Evolutionary conservation across 352 stramenopile species (phyloP).

Genomic region (Aphanomyces cochlioides): DNA sequence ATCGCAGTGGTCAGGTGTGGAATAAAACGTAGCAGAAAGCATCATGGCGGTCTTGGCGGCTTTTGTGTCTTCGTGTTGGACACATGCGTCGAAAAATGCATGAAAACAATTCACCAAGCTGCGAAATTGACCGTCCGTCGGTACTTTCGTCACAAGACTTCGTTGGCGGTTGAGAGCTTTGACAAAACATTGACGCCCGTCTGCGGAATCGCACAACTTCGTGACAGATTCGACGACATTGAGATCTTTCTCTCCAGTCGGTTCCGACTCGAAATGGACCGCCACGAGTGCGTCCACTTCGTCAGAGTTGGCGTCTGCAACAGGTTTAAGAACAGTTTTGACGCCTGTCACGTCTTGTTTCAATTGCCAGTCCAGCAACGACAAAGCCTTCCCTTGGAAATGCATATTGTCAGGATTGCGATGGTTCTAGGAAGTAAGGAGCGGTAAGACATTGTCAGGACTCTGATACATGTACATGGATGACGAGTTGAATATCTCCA

Average conservation of each 20-base stretch:
- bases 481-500: conserved; percentile 79
- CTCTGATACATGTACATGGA: conserved; percentile 42
- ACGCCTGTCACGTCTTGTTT: background rate
- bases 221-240: background rate
- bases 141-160: conserved; percentile 71
- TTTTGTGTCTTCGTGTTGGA: conserved; percentile 76
- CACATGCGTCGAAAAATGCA: conserved; percentile 67
- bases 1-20: conserved; percentile 8
- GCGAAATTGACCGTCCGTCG: conserved; percentile 55
- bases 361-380: conserved; percentile 83
- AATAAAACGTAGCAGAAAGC: conserved; percentile 78
- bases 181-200: conserved; percentile 67
- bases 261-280: background rate
- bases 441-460: background rate
- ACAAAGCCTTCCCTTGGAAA: conserved; percentile 82
- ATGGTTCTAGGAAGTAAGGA: conserved; percentile 42
- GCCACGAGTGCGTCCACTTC: background rate
- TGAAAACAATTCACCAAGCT: conserved; percentile 62
- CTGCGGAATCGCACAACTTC: conserved; percentile 21
- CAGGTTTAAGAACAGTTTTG: background rate
- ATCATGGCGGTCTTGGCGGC: conserved; percentile 86
- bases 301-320: background rate
- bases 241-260: background rate
- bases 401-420: conserved; percentile 84
- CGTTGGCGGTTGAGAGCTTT: conserved; percentile 78